A percentile compares a stretch with the other conserved stretches of the same genome.
These are phyloP conservation scores for Cyclaneusma minus DNA, from an alignment of 2,329 filamentous ascomycete genomes.

Conservation along the genomic window DNA sequence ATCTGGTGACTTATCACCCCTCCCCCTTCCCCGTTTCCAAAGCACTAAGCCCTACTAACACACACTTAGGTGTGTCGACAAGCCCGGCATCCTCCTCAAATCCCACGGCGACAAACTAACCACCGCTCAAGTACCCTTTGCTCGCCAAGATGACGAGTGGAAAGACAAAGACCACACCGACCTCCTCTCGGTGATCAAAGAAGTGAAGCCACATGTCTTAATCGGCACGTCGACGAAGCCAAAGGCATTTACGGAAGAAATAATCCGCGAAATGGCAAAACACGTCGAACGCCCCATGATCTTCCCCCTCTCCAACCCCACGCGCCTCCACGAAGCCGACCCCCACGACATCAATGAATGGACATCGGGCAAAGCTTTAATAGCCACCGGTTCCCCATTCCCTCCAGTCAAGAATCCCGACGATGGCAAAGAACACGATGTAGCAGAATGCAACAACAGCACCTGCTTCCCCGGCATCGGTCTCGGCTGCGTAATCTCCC, in stretches of 20 bases:
- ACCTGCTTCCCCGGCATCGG: slow-evolving; percentile 79
- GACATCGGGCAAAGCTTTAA: slow-evolving; percentile 63
- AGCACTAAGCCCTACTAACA: slow-evolving; percentile 1
- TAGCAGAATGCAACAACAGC: slow-evolving; percentile 79
- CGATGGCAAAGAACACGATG: slow-evolving; percentile 29
- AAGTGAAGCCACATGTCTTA: slow-evolving; percentile 64
- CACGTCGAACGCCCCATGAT: slow-evolving; percentile 60
- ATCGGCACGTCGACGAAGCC: slow-evolving; percentile 74
- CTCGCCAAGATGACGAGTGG: slow-evolving; percentile 50
- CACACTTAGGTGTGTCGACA: slow-evolving; percentile 56
- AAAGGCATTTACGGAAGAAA: slow-evolving; percentile 58
- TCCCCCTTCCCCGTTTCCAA: neutral
- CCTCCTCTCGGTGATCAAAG: slow-evolving; percentile 51
- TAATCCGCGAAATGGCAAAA: slow-evolving; percentile 60
- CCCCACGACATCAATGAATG: slow-evolving; percentile 63
- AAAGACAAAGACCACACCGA: slow-evolving; percentile 34
- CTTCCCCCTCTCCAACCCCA: slow-evolving; percentile 76
- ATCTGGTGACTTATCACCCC: slow-evolving; percentile 44
- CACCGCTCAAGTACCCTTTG: slow-evolving; percentile 50
- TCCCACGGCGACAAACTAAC: slow-evolving; percentile 45
- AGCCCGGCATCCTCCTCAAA: slow-evolving; percentile 58
- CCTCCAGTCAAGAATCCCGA: slow-evolving; percentile 49
- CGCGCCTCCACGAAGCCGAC: slow-evolving; percentile 65
- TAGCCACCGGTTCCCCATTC: slow-evolving; percentile 77
- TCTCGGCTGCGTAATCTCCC: slow-evolving; percentile 59